Percentiles rank a stretch among this genome's conserved stretches.
Evolutionary conservation across 2,329 filamentous ascomycete genomes (phyloP).

Genomic region (Pseudogymnoascus sp.): DNA sequence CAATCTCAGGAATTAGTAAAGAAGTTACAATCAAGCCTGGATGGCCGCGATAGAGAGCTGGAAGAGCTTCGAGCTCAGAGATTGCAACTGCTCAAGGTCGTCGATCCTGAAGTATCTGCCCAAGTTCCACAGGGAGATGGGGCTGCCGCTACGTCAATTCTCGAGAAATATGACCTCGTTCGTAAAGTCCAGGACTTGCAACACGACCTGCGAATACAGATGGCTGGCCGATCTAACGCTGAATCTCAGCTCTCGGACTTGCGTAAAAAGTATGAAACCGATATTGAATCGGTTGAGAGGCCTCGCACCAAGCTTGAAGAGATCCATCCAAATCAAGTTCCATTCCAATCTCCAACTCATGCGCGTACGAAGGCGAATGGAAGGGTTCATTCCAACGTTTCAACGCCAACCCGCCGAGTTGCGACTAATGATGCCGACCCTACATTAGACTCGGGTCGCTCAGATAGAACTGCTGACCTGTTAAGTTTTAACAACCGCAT

Average conservation of each 20-base stretch:
- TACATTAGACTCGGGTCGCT: constrained; percentile 66
- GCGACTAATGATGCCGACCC: constrained; percentile 53
- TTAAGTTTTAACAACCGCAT: constrained; percentile 78
- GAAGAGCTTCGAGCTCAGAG: constrained; percentile 73
- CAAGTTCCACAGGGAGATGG: constrained; percentile 47
- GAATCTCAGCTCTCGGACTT: constrained; percentile 76
- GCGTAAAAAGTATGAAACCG: constrained; percentile 64
- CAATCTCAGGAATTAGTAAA: constrained; percentile 83
- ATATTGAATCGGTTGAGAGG: constrained; percentile 55
- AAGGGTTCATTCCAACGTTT: constrained; percentile 61
- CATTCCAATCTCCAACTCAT: constrained; percentile 67
- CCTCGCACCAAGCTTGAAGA: constrained; percentile 73
- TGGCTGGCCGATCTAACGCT: constrained; percentile 70
- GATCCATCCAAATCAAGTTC: constrained; percentile 74
- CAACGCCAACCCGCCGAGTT: constrained; percentile 69
- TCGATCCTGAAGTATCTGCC: constrained; percentile 59
- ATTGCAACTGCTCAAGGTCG: constrained; percentile 74
- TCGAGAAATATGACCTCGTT: constrained; percentile 73
- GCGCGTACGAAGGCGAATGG: constrained; percentile 47
- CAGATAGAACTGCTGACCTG: constrained; percentile 78
- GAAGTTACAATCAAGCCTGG: constrained; percentile 70
- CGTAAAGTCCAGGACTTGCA: constrained; percentile 84
- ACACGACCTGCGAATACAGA: constrained; percentile 75
- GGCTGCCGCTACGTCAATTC: constrained; percentile 43
- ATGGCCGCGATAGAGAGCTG: constrained; percentile 73